Conservation (phyloP, 75 land plant species). For the Cryptomeria japonica region DNA sequence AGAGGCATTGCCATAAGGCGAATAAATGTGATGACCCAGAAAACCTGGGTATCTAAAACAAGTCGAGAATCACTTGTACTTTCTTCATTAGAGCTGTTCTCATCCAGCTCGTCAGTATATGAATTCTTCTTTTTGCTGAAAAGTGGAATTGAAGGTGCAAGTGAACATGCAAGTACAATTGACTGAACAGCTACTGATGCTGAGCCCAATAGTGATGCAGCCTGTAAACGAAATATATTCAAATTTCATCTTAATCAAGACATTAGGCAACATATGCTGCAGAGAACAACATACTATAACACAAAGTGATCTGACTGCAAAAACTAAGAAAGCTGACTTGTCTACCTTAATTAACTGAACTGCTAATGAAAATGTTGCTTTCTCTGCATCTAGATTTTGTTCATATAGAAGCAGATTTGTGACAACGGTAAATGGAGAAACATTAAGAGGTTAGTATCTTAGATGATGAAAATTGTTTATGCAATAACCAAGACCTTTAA, state of each 20-base stretch:
- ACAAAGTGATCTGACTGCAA: background rate
- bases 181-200: conserved; percentile 36
- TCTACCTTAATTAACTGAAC: background rate
- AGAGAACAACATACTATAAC: background rate
- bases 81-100: conserved; percentile 1
- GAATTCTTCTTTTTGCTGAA: background rate
- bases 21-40: conserved; percentile 28
- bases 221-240: conserved; percentile 11
- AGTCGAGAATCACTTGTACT: background rate
- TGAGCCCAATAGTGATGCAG: conserved; percentile 30
- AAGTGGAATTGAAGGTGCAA: conserved; percentile 23
- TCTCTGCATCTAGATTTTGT: background rate
- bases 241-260: background rate
- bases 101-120: background rate
- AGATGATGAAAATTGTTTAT: too few species aligned
- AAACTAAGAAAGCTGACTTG: background rate
- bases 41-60: conserved; percentile 19
- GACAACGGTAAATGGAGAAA: background rate
- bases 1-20: conserved; percentile 33
- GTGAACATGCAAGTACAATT: conserved; percentile 28
- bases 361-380: background rate
- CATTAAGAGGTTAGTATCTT: background rate
- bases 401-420: background rate
- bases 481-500: too few species aligned
- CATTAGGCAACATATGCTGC: background rate